These are phyloP conservation scores for Niebla homalea DNA, from an alignment of 495 filamentous ascomycete genomes.

Conservation along the genomic window DNA sequence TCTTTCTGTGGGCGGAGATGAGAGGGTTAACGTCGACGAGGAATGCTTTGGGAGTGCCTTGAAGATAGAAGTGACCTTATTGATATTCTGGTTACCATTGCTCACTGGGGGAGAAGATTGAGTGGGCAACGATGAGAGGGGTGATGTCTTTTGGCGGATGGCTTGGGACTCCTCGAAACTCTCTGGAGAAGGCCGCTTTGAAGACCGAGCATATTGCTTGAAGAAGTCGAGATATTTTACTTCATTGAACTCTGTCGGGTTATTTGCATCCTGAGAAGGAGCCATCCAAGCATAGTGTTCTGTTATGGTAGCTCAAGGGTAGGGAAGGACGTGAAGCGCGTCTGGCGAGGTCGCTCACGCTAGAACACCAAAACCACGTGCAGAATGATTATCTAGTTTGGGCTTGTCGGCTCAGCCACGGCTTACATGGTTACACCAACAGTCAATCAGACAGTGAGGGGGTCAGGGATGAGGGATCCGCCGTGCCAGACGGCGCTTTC, in stretches of 20 bases:
- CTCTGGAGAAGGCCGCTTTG: conserved; percentile 5
- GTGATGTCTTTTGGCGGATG: conserved; percentile 6
- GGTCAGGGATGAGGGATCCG: too few species aligned
- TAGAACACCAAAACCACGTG: too few species aligned
- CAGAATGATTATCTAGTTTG: too few species aligned
- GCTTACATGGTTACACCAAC: too few species aligned
- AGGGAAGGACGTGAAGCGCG: background rate
- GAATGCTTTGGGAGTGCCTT: background rate
- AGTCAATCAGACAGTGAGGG: too few species aligned
- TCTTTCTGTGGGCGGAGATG: background rate
- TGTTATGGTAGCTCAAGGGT: background rate
- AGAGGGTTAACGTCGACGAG: background rate
- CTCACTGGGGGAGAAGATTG: background rate
- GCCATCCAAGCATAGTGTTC: background rate
- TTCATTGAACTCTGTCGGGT: conserved; percentile 17
- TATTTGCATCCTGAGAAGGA: background rate
- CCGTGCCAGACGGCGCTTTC: too few species aligned
- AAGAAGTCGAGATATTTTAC: conserved; percentile 29
- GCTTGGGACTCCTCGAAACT: background rate
- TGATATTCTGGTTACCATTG: too few species aligned
- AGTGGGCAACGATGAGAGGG: background rate
- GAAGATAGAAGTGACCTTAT: too few species aligned
- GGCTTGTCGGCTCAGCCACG: too few species aligned
- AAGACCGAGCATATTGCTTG: conserved; percentile 14
- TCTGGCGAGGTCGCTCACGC: background rate